Conservation (phyloP, 805 yeast species). For the Candida yuanshanica region DNA sequence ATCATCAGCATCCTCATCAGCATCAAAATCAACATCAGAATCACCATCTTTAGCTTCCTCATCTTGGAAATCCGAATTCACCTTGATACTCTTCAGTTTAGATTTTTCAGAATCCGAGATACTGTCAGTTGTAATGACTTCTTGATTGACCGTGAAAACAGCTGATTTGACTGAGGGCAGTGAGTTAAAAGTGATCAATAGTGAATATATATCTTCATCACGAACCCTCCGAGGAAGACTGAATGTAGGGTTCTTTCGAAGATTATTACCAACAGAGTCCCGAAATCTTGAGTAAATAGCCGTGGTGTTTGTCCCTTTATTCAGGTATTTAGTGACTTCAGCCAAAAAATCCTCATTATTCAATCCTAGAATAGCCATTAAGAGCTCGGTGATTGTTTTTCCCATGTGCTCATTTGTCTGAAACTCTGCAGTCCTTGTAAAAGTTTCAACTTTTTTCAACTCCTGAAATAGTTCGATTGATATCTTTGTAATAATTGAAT, state of each 20-base stretch:
- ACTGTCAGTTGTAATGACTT: not conserved
- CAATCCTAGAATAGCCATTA: not conserved
- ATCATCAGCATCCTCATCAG: slow-evolving; percentile 9
- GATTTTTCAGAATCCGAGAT: not conserved
- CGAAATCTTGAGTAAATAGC: not conserved
- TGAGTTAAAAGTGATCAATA: not conserved
- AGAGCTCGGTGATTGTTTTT: not conserved
- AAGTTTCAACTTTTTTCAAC: not conserved
- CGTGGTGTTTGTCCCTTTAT: not conserved
- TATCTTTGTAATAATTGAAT: not conserved
- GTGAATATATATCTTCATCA: not conserved
- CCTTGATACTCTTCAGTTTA: not conserved
- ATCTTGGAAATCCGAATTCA: not conserved
- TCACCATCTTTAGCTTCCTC: not conserved
- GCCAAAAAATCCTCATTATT: no score
- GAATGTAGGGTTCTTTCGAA: not conserved
- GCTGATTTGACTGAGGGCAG: not conserved
- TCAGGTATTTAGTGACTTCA: not conserved
- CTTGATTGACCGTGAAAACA: not conserved
- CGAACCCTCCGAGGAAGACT: not conserved
- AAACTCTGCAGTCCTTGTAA: not conserved
- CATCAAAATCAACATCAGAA: slow-evolving; percentile 1
- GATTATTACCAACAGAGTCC: not conserved
- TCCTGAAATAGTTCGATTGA: not conserved
- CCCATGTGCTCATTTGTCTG: not conserved